A percentile compares a stretch with the other conserved stretches of the same genome.
These are phyloP conservation scores for Liquidambar formosana DNA, from an alignment of 164 flowering plant genomes.

Conservation along the genomic window DNA sequence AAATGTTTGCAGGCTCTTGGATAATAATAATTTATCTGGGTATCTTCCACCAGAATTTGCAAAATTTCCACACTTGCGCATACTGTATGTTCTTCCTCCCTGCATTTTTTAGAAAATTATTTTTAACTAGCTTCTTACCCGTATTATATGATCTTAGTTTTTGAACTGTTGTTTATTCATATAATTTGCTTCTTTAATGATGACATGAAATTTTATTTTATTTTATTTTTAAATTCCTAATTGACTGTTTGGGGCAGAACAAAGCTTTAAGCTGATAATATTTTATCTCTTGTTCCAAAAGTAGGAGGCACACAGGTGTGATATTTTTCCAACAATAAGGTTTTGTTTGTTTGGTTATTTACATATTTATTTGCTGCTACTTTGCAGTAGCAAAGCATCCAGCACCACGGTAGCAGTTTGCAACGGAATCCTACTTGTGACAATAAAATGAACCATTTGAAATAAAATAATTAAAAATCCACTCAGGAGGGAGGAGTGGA, in stretches of 20 bases:
- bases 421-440: no score
- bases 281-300: no score
- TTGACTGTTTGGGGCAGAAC: neutral
- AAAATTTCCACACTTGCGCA: constrained; percentile 34
- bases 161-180: neutral
- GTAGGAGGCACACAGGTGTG: no score
- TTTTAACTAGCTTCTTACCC: neutral
- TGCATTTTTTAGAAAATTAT: no score
- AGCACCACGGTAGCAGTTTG: no score
- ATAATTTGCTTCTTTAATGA: neutral
- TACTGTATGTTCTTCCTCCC: constrained; percentile 48
- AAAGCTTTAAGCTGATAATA: neutral
- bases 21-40: constrained; percentile 78
- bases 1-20: constrained; percentile 57
- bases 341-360: no score
- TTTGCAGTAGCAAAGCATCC: no score
- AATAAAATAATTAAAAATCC: no score
- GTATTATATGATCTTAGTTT: neutral
- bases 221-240: neutral
- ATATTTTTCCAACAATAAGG: no score
- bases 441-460: no score
- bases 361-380: no score
- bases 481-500: no score
- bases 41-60: constrained; percentile 70
- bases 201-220: neutral